phyloP scores from a whole-genome alignment of 1,284 basidiomycete genomes.

The Meripilus lineatus region DNA sequence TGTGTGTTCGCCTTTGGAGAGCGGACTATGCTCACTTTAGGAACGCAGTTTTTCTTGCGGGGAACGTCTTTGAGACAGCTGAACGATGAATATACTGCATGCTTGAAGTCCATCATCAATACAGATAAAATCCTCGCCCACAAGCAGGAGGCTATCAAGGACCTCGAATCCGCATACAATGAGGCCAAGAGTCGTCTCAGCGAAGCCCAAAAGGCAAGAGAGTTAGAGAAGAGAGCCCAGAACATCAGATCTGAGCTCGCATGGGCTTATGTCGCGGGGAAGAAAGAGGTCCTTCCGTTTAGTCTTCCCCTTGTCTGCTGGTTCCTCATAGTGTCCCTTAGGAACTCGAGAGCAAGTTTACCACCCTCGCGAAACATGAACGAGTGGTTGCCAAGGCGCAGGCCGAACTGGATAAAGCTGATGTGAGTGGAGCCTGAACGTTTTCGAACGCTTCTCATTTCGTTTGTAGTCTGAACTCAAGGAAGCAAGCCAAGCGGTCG shows the following conservation, averaged over 20 bases:
- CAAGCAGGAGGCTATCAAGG: slow-evolving; percentile 72
- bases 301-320: not conserved
- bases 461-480: no score
- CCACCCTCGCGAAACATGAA: not conserved
- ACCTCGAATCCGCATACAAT: slow-evolving; percentile 56
- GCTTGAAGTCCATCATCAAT: slow-evolving; percentile 66
- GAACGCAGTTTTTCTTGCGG: slow-evolving; percentile 87
- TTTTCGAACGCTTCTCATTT: no score
- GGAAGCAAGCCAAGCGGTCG: no score
- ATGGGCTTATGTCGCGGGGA: slow-evolving; percentile 83
- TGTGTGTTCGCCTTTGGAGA: slow-evolving; percentile 20
- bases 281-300: slow-evolving; percentile 52
- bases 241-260: slow-evolving; percentile 79
- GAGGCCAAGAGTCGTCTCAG: slow-evolving; percentile 63
- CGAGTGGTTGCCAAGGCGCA: slow-evolving; percentile 10
- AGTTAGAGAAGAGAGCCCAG: slow-evolving; percentile 64
- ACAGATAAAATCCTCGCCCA: slow-evolving; percentile 59
- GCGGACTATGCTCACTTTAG: not conserved
- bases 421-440: no score
- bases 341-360: slow-evolving; percentile 38
- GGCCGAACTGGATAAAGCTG: slow-evolving; percentile 37
- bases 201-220: slow-evolving; percentile 69
- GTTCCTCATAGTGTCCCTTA: not conserved
- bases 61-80: slow-evolving; percentile 92
- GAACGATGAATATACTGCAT: slow-evolving; percentile 79